Conservation (phyloP, 2,329 filamentous ascomycete genomes). For the Cucurbitaria berberidis region DNA sequence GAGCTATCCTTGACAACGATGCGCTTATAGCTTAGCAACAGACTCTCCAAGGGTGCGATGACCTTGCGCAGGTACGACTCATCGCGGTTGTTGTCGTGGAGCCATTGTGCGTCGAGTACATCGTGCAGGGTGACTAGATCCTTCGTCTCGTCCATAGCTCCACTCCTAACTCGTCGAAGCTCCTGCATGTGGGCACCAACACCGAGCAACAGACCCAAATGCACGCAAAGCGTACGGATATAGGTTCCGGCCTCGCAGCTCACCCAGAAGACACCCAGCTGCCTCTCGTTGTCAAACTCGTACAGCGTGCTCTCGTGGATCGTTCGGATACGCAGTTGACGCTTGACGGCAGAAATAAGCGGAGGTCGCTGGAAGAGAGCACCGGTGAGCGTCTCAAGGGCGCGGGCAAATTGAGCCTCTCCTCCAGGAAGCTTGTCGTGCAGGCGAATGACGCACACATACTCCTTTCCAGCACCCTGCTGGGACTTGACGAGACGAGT, state of each 20-base stretch:
- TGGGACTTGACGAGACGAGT: constrained; percentile 98
- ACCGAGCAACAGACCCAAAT: constrained; percentile 77
- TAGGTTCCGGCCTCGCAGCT: constrained; percentile 99
- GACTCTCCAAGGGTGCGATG: constrained; percentile 89
- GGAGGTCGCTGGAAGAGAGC: constrained; percentile 97
- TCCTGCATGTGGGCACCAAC: constrained; percentile 99
- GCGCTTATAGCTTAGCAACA: constrained; percentile 92
- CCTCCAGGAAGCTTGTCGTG: constrained; percentile 95
- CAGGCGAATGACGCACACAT: constrained; percentile 92
- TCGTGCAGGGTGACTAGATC: constrained; percentile 93
- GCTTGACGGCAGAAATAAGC: constrained; percentile 97
- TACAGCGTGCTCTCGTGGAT: constrained; percentile 94
- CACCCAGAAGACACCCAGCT: constrained; percentile 98
- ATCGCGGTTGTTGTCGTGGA: constrained; percentile 93
- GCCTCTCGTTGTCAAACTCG: constrained; percentile 98
- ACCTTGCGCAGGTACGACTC: constrained; percentile 90
- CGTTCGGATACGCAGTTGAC: constrained; percentile 95
- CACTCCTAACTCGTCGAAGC: constrained; percentile 88
- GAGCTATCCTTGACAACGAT: constrained; percentile 97
- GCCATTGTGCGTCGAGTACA: constrained; percentile 94
- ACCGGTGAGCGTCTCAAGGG: constrained; percentile 93
- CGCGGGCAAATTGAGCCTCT: constrained; percentile 89
- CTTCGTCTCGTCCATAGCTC: constrained; percentile 91
- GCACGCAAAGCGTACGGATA: constrained; percentile 96
- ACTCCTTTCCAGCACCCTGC: constrained; percentile 98